Percentiles rank a stretch among this genome's conserved stretches.
These are phyloP conservation scores for Botrytis pseudocinerea DNA, from an alignment of 2,329 filamentous ascomycete species.

Conservation along the genomic window DNA sequence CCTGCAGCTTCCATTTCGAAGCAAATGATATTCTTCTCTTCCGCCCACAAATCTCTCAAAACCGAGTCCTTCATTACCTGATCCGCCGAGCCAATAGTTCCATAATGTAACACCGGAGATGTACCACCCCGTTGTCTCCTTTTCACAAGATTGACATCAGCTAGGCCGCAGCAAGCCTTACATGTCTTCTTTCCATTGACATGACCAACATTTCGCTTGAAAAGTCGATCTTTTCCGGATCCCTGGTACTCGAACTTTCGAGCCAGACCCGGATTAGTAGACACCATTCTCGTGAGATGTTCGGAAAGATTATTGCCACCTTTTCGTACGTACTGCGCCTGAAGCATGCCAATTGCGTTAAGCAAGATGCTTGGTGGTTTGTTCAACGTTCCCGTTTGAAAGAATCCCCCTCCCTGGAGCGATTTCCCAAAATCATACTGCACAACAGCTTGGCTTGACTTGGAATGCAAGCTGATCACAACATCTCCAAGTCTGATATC, in stretches of 20 bases:
- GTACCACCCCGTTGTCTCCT: neutral
- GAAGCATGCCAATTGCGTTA: conserved; percentile 5
- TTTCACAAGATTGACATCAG: conserved; percentile 11
- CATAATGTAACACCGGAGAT: conserved; percentile 43
- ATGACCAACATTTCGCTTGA: conserved; percentile 35
- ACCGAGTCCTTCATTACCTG: conserved; percentile 22
- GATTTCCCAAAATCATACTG: conserved; percentile 37
- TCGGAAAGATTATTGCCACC: neutral
- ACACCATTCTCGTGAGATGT: conserved; percentile 9
- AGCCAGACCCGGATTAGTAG: neutral
- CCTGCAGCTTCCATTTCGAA: conserved; percentile 27
- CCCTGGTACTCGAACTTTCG: conserved; percentile 25
- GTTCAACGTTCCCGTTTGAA: conserved; percentile 11
- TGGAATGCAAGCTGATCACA: conserved; percentile 25
- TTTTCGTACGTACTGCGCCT: neutral
- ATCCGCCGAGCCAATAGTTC: conserved; percentile 24
- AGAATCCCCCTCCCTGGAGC: conserved; percentile 2
- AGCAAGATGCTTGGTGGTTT: conserved; percentile 12
- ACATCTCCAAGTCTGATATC: conserved; percentile 31
- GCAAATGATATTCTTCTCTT: conserved; percentile 18
- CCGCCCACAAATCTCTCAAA: conserved; percentile 7
- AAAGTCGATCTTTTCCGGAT: conserved; percentile 33
- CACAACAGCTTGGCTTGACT: conserved; percentile 29
- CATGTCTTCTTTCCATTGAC: conserved; percentile 2
- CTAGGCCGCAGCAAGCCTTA: conserved; percentile 5